Conservation (phyloP, 257 asterid species). For the Capsicum rhomboideum region DNA sequence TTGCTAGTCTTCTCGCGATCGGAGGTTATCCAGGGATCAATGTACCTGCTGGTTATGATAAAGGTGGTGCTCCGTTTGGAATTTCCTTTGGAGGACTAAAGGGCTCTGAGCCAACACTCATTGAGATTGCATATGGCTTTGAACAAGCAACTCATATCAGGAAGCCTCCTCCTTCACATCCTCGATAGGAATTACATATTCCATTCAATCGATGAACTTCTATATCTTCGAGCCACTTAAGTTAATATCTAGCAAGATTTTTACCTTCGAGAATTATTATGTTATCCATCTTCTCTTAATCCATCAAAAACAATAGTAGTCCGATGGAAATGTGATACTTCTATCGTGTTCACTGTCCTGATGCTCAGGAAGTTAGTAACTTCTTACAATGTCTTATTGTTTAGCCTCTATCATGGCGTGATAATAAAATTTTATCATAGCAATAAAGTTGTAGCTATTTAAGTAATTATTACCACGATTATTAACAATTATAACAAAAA, state of each 20-base stretch:
- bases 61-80: constrained; percentile 28
- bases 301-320: background rate
- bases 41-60: constrained; percentile 41
- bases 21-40: constrained; percentile 42
- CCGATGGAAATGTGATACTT: background rate
- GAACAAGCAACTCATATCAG: constrained; percentile 48
- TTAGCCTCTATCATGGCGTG: background rate
- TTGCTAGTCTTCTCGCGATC: constrained; percentile 14
- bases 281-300: background rate
- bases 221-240: background rate
- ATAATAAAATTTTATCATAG: too few relatives aligned
- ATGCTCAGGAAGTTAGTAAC: background rate
- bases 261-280: background rate
- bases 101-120: constrained; percentile 42
- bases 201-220: background rate
- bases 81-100: constrained; percentile 43
- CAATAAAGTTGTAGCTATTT: too few relatives aligned
- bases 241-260: background rate
- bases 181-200: background rate
- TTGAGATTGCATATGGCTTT: constrained; percentile 49
- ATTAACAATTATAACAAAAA: too few relatives aligned
- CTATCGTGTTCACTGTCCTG: background rate
- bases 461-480: too few relatives aligned
- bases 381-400: background rate
- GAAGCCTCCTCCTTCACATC: constrained; percentile 30